Evolutionary conservation across 1,284 basidiomycete species (phyloP).

Genomic region (Volvariella surrecta): DNA sequence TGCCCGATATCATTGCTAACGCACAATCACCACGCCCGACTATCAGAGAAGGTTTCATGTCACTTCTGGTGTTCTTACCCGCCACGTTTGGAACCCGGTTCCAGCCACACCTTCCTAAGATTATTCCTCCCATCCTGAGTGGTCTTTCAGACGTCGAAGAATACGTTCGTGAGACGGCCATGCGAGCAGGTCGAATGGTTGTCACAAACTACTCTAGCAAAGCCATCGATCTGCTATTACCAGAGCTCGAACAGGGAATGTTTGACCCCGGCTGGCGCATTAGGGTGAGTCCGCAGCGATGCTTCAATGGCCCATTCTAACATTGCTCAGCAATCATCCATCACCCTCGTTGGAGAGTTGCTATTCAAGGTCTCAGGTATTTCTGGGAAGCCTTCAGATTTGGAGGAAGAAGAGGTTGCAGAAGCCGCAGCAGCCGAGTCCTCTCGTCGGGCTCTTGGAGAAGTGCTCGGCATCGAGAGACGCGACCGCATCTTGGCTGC

Average conservation of each 20-base stretch:
- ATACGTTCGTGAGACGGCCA: conserved; percentile 91
- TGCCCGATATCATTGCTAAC: conserved; percentile 92
- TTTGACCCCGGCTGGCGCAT: conserved; percentile 96
- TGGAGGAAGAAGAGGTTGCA: conserved; percentile 69
- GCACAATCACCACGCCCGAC: conserved; percentile 86
- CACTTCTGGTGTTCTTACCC: conserved; percentile 91
- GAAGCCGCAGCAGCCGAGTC: conserved; percentile 66
- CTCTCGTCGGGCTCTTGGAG: conserved; percentile 79
- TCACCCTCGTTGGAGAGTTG: conserved; percentile 92
- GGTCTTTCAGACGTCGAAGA: conserved; percentile 94
- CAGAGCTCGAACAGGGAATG: conserved; percentile 92
- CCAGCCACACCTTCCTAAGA: conserved; percentile 91
- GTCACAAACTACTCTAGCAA: conserved; percentile 91
- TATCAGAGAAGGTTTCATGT: conserved; percentile 98
- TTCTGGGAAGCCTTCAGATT: conserved; percentile 71
- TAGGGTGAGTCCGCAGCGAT: conserved; percentile 46
- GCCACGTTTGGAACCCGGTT: conserved; percentile 96
- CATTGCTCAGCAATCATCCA: conserved; percentile 72
- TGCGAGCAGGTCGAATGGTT: conserved; percentile 99
- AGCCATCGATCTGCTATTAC: conserved; percentile 91
- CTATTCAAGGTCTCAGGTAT: conserved; percentile 99
- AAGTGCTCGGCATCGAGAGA: conserved; percentile 84
- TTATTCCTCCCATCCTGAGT: conserved; percentile 88
- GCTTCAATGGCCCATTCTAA: conserved; percentile 7
- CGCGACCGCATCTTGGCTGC: conserved; percentile 88